Evolutionary conservation across 2,329 filamentous ascomycete genomes (phyloP), one percentile per base, ranked within the genome.

Genomic region (Drechslerella dactyloides): DNA sequence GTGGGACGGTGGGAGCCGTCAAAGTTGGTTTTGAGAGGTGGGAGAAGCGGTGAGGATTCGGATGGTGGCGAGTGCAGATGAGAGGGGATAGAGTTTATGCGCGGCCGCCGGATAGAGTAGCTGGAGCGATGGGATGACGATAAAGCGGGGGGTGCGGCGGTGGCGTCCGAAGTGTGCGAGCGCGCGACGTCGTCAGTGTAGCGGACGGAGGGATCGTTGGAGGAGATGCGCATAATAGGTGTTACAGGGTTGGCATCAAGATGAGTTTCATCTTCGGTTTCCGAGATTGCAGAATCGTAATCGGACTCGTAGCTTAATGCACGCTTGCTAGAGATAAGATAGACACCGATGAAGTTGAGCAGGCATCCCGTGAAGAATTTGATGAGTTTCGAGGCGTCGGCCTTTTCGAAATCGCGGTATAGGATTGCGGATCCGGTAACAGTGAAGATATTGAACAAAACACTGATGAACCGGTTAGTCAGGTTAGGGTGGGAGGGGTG

Each of bases 321-420:
- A 75, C 93, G 85, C 60, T 91, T 92, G 77, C 90, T 96, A 1
- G 94, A 97, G 77, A 99, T 97, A 75, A 97, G 85, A 80, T 94
- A 97, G n/a, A 99, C 94, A 8, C 94, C 94, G 69, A 93, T 87
- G 79, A 99, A 99, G 0, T 94, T 99, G 74, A 99, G 81, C 2
- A 91, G 83, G 80, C 94, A 99, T 40, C 94, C 94, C 21, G 90
- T 91, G 11, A 96, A 82, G 77, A 99, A 99, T 77, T 96, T 96
- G 64, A 83, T 82, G 1, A 90, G 90, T 76, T 91, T 90, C 53
- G 87, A 84, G 30, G 84, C 81, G 0, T 87, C 90, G 6, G 91
- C 90, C 46, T 89, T 88, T 79, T 97, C 90, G 77, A 99, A 99
- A 79, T 99, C 94, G 55, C 93, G 88, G 78, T 97, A 99, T 4